A percentile compares a stretch with the other conserved stretches of the same genome.
phyloP scores from a whole-genome alignment of 495 filamentous ascomycete species.

The Penicillium alfredii region DNA sequence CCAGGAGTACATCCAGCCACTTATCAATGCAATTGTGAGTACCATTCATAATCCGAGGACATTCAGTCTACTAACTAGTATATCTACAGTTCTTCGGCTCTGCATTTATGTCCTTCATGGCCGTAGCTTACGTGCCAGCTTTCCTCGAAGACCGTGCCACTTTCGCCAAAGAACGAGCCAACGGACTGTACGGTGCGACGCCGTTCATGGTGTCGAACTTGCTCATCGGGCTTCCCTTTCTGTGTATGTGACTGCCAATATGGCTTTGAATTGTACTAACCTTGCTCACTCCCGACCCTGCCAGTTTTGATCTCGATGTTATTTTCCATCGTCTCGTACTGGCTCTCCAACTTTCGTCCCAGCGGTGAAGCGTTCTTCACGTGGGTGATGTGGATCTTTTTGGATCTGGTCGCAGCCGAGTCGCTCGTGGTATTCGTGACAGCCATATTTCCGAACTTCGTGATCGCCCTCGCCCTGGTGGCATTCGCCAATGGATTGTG shows the following conservation, averaged over 20 bases:
- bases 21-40: constrained; percentile 67
- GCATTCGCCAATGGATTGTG: constrained; percentile 82
- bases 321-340: constrained; percentile 71
- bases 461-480: constrained; percentile 65
- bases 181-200: constrained; percentile 69
- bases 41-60: not conserved
- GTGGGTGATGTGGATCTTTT: constrained; percentile 82
- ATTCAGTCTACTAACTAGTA: constrained; percentile 1
- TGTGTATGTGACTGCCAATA: constrained; percentile 35
- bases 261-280: not conserved
- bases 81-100: constrained; percentile 66
- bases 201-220: constrained; percentile 74
- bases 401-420: constrained; percentile 76
- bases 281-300: not conserved
- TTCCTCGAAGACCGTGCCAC: constrained; percentile 72
- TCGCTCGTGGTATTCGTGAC: constrained; percentile 71
- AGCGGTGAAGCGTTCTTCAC: constrained; percentile 61
- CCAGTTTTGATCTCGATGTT: constrained; percentile 62
- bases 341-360: constrained; percentile 70
- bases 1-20: constrained; percentile 67
- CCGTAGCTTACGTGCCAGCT: constrained; percentile 75
- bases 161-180: constrained; percentile 72
- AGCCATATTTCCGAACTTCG: constrained; percentile 68
- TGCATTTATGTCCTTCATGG: constrained; percentile 91
- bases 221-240: constrained; percentile 70